phyloP scores from a whole-genome alignment of 345 rosid species.

The Eucalyptus cladocalyx region DNA sequence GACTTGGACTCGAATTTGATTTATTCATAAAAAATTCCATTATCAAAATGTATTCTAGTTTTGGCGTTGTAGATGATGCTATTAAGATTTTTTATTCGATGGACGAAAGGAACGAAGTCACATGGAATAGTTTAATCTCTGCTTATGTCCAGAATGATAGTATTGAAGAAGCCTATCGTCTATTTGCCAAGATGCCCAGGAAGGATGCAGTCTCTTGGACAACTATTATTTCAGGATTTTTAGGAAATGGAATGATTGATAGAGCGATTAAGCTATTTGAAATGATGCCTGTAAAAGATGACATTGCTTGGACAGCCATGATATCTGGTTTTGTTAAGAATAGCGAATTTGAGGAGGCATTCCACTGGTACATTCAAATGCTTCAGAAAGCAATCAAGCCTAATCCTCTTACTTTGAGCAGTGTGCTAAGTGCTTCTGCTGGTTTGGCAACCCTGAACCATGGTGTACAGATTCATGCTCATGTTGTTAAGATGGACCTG shows the following conservation, averaged over 20 bases:
- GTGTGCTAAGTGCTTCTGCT: slow-evolving; percentile 60
- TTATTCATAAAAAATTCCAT: slow-evolving; percentile 49
- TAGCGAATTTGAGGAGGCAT: slow-evolving; percentile 39
- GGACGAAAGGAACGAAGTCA: slow-evolving; percentile 36
- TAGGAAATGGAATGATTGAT: slow-evolving; percentile 21
- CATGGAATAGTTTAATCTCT: slow-evolving; percentile 69
- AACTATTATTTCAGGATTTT: slow-evolving; percentile 50
- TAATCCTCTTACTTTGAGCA: slow-evolving; percentile 46
- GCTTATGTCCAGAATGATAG: slow-evolving; percentile 34
- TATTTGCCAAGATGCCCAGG: slow-evolving; percentile 46
- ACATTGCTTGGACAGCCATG: slow-evolving; percentile 63
- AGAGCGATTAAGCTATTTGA: slow-evolving; percentile 41
- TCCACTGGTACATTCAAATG: slow-evolving; percentile 47
- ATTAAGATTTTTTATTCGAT: slow-evolving; percentile 23
- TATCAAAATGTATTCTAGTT: slow-evolving; percentile 57
- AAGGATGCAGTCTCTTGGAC: slow-evolving; percentile 80
- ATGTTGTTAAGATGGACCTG: slow-evolving; percentile 29
- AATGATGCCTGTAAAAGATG: slow-evolving; percentile 69
- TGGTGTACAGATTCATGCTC: slow-evolving; percentile 60
- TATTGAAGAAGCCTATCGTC: slow-evolving; percentile 41
- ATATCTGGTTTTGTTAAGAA: slow-evolving; percentile 62
- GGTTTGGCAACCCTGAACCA: slow-evolving; percentile 41
- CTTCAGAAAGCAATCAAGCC: slow-evolving; percentile 28
- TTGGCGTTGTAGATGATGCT: slow-evolving; percentile 33
- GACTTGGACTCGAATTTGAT: slow-evolving; percentile 40